Evolutionary conservation across 1,139 yeast species (phyloP).

Genomic region (Keqinozyma sinolaborantium): DNA sequence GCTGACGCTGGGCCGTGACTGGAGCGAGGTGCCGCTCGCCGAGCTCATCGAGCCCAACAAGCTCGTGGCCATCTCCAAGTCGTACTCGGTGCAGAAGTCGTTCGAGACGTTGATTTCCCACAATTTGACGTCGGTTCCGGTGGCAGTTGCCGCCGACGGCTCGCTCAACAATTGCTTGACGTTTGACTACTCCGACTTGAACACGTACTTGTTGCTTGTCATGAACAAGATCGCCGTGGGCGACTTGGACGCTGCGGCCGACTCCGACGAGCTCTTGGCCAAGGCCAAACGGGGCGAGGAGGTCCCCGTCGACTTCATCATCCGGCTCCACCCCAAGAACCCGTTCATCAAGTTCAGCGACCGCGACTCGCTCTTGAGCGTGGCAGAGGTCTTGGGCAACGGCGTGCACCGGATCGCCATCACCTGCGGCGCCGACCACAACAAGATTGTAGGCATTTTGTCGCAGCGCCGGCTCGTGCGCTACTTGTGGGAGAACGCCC

Average conservation of each 20-base stretch:
- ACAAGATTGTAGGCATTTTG: constrained; percentile 64
- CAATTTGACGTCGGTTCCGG: constrained; percentile 84
- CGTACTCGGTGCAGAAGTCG: constrained; percentile 78
- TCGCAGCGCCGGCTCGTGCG: constrained; percentile 84
- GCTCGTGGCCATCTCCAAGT: constrained; percentile 60
- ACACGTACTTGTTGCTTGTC: constrained; percentile 73
- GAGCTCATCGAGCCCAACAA: constrained; percentile 80
- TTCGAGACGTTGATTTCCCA: constrained; percentile 71
- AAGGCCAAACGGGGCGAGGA: constrained; percentile 63
- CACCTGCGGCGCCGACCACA: constrained; percentile 44
- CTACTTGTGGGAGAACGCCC: constrained; percentile 88
- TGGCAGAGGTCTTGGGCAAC: constrained; percentile 79
- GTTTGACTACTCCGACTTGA: constrained; percentile 89
- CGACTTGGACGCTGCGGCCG: constrained; percentile 34
- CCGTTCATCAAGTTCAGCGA: constrained; percentile 78
- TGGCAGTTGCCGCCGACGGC: constrained; percentile 38
- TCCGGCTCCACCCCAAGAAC: constrained; percentile 77
- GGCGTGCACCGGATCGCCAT: constrained; percentile 94
- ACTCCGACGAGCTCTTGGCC: constrained; percentile 10
- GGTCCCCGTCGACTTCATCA: constrained; percentile 79
- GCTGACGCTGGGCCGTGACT: constrained; percentile 39
- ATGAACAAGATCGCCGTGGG: constrained; percentile 56
- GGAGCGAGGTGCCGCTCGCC: constrained; percentile 69
- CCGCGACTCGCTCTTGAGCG: constrained; percentile 63
- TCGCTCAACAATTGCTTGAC: constrained; percentile 65